phyloP scores from a whole-genome alignment of 1,284 basidiomycete genomes.

The Cronartium quercuum region DNA sequence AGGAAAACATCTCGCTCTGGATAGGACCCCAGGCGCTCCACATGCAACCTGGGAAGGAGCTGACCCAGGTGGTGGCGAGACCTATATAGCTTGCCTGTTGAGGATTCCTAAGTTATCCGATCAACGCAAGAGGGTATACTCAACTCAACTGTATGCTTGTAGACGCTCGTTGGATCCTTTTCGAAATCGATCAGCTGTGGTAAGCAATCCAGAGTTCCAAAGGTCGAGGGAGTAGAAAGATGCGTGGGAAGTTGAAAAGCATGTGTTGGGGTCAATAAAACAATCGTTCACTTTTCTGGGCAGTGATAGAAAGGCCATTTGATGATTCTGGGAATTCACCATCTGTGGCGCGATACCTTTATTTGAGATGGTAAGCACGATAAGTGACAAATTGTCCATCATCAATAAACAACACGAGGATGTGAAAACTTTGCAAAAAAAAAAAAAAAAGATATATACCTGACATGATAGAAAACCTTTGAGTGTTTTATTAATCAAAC shows the following conservation, averaged over 20 bases:
- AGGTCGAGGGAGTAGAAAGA: background rate
- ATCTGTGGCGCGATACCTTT: constrained; percentile 33
- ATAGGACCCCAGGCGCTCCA: constrained; percentile 20
- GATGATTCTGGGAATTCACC: constrained; percentile 1
- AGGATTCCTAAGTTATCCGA: background rate
- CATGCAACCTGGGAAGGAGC: constrained; percentile 33
- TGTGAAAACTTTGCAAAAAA: background rate
- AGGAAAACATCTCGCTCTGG: constrained; percentile 16
- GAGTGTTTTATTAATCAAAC: background rate
- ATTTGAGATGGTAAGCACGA: no score
- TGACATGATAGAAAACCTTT: constrained; percentile 33
- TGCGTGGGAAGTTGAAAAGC: background rate
- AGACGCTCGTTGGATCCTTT: constrained; percentile 32
- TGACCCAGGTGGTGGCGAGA: constrained; percentile 37
- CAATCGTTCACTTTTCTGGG: no score
- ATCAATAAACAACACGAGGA: no score
- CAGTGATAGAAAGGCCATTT: no score
- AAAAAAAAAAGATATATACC: constrained; percentile 5
- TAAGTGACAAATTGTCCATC: no score
- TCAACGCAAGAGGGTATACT: background rate
- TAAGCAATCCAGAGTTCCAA: background rate
- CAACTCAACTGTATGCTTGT: constrained; percentile 11
- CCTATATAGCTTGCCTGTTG: constrained; percentile 21
- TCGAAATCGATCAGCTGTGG: constrained; percentile 38
- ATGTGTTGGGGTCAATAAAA: no score